A percentile compares a stretch with the other conserved stretches of the same genome.
phyloP scores from a whole-genome alignment of 2,329 filamentous ascomycete genomes.

The Alternaria metachromatica region DNA sequence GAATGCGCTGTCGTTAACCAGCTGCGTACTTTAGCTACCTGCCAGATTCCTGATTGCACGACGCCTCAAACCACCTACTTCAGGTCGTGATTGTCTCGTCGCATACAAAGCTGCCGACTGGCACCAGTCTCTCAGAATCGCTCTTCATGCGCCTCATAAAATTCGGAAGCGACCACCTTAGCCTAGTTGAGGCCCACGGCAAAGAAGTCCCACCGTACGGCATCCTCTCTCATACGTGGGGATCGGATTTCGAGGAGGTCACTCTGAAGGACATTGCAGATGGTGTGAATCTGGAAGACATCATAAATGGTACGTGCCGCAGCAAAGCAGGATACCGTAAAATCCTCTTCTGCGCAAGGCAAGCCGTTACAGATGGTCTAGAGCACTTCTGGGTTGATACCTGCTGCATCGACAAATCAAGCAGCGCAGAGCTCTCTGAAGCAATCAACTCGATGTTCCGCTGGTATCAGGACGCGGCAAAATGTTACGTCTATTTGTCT shows the following conservation, averaged over 20 bases:
- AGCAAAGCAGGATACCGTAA: background rate
- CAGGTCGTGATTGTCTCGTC: background rate
- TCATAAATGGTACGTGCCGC: background rate
- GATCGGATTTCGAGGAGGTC: background rate
- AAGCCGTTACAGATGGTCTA: background rate
- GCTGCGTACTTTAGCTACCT: background rate
- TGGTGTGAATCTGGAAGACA: background rate
- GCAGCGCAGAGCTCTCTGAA: background rate
- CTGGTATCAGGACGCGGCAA: background rate
- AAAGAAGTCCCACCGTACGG: background rate
- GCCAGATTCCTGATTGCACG: rapidly evolving
- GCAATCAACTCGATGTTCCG: background rate
- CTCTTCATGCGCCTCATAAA: background rate
- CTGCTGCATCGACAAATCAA: background rate
- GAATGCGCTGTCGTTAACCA: background rate
- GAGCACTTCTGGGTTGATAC: background rate
- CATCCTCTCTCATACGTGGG: background rate
- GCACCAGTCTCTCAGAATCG: background rate
- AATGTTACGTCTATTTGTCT: background rate
- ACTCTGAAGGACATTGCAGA: background rate
- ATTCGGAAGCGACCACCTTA: background rate
- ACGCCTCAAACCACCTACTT: background rate
- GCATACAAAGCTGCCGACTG: background rate
- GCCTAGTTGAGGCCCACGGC: background rate
- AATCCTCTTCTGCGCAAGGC: background rate